Evolutionary conservation across 2,329 filamentous ascomycete species (phyloP).

Genomic region (Aspergillus proliferans): DNA sequence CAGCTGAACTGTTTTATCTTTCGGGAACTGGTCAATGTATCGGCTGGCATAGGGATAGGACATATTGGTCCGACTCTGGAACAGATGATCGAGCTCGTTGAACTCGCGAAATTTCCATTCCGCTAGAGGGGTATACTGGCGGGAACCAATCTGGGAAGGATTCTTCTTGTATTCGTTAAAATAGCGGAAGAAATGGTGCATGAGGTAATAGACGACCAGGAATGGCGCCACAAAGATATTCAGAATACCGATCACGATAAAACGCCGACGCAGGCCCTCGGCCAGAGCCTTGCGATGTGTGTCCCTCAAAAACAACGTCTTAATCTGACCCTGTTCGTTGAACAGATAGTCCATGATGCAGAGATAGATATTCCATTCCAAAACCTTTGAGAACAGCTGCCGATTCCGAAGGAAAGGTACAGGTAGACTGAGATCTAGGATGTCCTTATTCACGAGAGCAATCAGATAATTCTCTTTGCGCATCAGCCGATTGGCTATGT

Average conservation of each 20-base stretch:
- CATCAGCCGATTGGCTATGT: slow-evolving; percentile 96
- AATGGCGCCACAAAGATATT: slow-evolving; percentile 84
- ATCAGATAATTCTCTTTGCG: slow-evolving; percentile 95
- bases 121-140: slow-evolving; percentile 85
- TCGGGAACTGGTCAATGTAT: slow-evolving; percentile 94
- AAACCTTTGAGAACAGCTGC: slow-evolving; percentile 78
- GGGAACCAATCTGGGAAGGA: slow-evolving; percentile 75
- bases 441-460: slow-evolving; percentile 93
- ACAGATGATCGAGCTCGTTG: slow-evolving; percentile 91
- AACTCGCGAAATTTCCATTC: slow-evolving; percentile 99
- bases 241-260: slow-evolving; percentile 76
- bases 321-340: slow-evolving; percentile 79
- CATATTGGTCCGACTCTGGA: slow-evolving; percentile 84
- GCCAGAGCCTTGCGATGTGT: slow-evolving; percentile 74
- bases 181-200: slow-evolving; percentile 90
- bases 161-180: slow-evolving; percentile 98
- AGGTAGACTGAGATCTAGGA: slow-evolving; percentile 78
- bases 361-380: slow-evolving; percentile 88
- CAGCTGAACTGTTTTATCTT: slow-evolving; percentile 82
- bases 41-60: slow-evolving; percentile 87
- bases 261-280: slow-evolving; percentile 67
- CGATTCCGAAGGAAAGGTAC: slow-evolving; percentile 74
- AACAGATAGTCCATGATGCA: slow-evolving; percentile 93
- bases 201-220: slow-evolving; percentile 75
- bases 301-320: slow-evolving; percentile 77